These are phyloP conservation scores for Hymenochaete sp. DNA, from an alignment of 1,284 basidiomycete species.

Conservation along the genomic window DNA sequence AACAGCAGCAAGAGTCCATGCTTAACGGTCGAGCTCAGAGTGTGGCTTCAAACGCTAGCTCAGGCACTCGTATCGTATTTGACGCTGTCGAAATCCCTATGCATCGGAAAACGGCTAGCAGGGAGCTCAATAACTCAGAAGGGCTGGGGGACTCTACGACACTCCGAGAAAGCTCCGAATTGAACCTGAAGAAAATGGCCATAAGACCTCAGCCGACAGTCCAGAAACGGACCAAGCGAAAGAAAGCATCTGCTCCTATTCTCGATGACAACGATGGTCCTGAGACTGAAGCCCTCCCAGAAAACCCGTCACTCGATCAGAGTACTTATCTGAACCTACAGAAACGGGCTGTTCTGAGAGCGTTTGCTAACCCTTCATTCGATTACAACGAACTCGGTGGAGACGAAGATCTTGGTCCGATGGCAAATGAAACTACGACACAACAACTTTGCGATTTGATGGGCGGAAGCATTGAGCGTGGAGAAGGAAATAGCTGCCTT, in stretches of 20 bases:
- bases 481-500: conserved; percentile 87
- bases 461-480: conserved; percentile 62
- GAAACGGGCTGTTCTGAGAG: conserved; percentile 47
- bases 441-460: conserved; percentile 56
- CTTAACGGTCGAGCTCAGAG: conserved; percentile 6
- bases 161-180: not conserved
- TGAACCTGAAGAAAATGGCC: conserved; percentile 14
- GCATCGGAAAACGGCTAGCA: conserved; percentile 12
- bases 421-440: conserved; percentile 42
- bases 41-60: conserved; percentile 1
- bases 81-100: conserved; percentile 35
- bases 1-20: too few relatives aligned
- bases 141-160: not conserved
- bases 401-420: conserved; percentile 25
- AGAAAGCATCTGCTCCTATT: not conserved
- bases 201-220: conserved; percentile 17
- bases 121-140: not conserved
- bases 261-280: not conserved
- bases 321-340: conserved; percentile 41
- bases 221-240: conserved; percentile 8
- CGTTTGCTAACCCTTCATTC: conserved; percentile 33
- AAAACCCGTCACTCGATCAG: conserved; percentile 5
- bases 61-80: conserved; percentile 27
- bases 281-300: too few relatives aligned
- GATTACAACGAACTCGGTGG: conserved; percentile 21